Evolutionary conservation across 371 early-diverging fungal species (phyloP).

Genomic region (Mortierella sp.): DNA sequence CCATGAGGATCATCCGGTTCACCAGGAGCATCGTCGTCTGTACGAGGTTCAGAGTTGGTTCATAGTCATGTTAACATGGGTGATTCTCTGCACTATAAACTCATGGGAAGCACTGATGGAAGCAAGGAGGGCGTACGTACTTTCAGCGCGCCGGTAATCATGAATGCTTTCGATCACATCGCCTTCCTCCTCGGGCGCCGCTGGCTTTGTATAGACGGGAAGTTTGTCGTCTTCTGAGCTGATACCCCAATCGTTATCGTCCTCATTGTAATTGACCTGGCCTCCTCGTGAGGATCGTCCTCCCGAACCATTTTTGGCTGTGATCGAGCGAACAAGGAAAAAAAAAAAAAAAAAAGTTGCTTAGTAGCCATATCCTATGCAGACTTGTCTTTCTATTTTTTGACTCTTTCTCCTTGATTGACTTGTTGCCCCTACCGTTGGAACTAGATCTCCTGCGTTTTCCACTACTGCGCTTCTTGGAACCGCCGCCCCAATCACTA

Average conservation of each 20-base stretch:
- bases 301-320: conserved; percentile 39
- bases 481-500: conserved; percentile 39
- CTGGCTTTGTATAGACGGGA: conserved; percentile 32
- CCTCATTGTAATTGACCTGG: conserved; percentile 54
- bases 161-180: conserved; percentile 74
- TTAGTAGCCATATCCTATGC: too few relatives aligned
- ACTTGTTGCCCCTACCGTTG: too few relatives aligned
- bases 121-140: conserved; percentile 2
- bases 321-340: background rate
- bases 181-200: conserved; percentile 61
- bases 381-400: too few relatives aligned
- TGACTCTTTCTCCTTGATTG: too few relatives aligned
- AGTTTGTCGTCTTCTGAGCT: conserved; percentile 53
- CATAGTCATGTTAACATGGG: too few relatives aligned
- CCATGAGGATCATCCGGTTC: conserved; percentile 62
- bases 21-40: conserved; percentile 57
- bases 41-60: background rate
- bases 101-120: background rate
- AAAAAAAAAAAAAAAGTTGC: too few relatives aligned
- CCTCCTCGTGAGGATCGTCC: conserved; percentile 45
- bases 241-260: conserved; percentile 52
- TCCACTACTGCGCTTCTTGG: conserved; percentile 23
- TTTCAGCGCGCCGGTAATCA: conserved; percentile 61
- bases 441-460: conserved; percentile 24
- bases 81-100: background rate